Conservation (phyloP, 768 basidiomycete genomes). For the Pholiota molesta region DNA sequence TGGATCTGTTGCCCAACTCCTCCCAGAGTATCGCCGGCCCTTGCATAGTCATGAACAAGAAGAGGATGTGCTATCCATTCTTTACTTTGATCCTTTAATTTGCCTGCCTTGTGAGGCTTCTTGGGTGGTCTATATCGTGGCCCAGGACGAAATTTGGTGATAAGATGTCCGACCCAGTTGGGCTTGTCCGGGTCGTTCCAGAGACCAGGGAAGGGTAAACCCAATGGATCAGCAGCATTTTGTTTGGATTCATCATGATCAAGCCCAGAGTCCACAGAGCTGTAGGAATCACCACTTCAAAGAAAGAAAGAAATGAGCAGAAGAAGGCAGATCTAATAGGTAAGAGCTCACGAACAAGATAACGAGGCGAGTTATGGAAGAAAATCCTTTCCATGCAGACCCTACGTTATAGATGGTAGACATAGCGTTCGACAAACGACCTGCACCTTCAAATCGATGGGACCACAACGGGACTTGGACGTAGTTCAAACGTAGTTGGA, state of each 20-base stretch:
- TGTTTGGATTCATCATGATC: constrained; percentile 30
- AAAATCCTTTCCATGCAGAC: constrained; percentile 46
- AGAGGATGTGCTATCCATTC: constrained; percentile 36
- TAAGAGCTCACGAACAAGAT: constrained; percentile 48
- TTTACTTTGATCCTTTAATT: constrained; percentile 26
- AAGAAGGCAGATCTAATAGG: not conserved
- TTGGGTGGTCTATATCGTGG: constrained; percentile 33
- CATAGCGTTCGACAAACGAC: constrained; percentile 10
- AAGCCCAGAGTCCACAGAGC: constrained; percentile 38
- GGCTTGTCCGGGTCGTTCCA: constrained; percentile 49
- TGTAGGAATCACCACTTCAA: constrained; percentile 64
- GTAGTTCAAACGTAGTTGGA: no score
- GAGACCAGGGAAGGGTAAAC: constrained; percentile 48
- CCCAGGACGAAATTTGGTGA: constrained; percentile 44
- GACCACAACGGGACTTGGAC: no score
- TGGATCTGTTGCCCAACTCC: constrained; percentile 45
- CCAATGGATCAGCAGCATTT: constrained; percentile 46
- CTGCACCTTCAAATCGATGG: no score
- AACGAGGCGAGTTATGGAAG: constrained; percentile 43
- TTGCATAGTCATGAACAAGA: constrained; percentile 61
- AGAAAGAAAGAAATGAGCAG: not conserved
- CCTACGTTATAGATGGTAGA: constrained; percentile 27
- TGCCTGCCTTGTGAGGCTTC: constrained; percentile 11
- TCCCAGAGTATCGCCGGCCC: constrained; percentile 49
- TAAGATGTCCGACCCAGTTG: constrained; percentile 68